A percentile compares a stretch with the other conserved stretches of the same genome.
These are phyloP conservation scores for Alternaria consortialis DNA, from an alignment of 2,329 filamentous ascomycete species.

Conservation along the genomic window DNA sequence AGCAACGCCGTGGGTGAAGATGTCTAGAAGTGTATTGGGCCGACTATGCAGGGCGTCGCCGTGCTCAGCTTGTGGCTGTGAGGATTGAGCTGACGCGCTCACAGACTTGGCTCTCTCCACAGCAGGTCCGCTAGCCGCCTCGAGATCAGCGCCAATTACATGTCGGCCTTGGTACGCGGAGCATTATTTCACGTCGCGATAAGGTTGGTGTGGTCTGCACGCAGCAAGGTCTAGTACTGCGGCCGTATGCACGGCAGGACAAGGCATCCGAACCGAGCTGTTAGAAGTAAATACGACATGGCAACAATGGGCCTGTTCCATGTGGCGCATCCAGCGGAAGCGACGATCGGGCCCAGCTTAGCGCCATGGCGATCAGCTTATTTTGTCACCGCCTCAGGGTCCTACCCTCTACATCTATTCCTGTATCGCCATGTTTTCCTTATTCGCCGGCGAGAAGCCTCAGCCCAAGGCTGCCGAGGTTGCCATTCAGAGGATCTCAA, in stretches of 20 bases:
- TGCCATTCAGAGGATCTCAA: constrained; percentile 20
- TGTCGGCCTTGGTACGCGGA: constrained; percentile 7
- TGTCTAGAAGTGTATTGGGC: constrained; percentile 13
- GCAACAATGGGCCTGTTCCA: constrained; percentile 3
- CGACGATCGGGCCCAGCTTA: constrained; percentile 17
- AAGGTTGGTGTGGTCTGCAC: constrained; percentile 7
- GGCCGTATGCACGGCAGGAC: neutral
- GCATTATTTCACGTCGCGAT: constrained; percentile 10
- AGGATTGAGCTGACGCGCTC: constrained; percentile 24
- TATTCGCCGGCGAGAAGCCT: constrained; percentile 32
- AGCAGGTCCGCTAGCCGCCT: constrained; percentile 23
- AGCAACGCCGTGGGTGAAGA: constrained; percentile 25
- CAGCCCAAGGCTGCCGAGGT: constrained; percentile 16
- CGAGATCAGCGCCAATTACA: constrained; percentile 17
- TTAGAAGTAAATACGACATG: neutral
- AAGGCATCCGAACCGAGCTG: constrained; percentile 3
- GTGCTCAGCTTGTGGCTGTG: constrained; percentile 23
- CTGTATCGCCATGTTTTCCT: constrained; percentile 20
- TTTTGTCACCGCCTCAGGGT: constrained; percentile 28
- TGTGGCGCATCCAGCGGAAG: constrained; percentile 13
- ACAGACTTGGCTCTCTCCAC: constrained; percentile 23
- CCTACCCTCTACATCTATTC: constrained; percentile 29
- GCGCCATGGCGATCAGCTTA: constrained; percentile 28
- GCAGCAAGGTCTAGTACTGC: constrained; percentile 3
- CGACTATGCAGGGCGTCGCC: neutral